Evolutionary conservation across 805 yeast genomes (phyloP).

Genomic region (Starmerella geochares): DNA sequence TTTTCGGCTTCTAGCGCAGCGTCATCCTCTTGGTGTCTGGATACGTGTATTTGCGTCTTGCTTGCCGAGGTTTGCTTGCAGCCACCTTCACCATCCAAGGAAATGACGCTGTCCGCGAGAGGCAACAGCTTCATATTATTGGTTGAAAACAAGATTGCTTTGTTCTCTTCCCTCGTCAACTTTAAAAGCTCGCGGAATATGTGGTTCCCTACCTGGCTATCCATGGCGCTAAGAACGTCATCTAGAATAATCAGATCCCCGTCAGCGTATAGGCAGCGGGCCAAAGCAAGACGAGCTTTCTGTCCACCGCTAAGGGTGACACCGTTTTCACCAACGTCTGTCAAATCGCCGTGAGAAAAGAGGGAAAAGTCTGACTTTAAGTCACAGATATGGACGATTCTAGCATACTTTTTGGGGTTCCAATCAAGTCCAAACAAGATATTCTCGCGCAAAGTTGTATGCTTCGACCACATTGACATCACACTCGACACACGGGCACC

Average conservation of each 20-base stretch:
- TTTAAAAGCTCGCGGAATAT: slow-evolving; percentile 55
- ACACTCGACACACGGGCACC: slow-evolving; percentile 28
- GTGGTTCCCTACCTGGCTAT: slow-evolving; percentile 73
- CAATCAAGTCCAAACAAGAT: slow-evolving; percentile 25
- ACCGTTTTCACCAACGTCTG: slow-evolving; percentile 79
- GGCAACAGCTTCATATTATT: slow-evolving; percentile 66
- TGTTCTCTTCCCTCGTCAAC: slow-evolving; percentile 42
- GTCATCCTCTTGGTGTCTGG: background rate
- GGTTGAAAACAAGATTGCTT: slow-evolving; percentile 68
- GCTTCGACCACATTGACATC: slow-evolving; percentile 12
- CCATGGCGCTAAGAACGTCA: slow-evolving; percentile 82
- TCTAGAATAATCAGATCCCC: slow-evolving; percentile 58
- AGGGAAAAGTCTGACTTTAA: slow-evolving; percentile 14
- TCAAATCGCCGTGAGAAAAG: slow-evolving; percentile 18
- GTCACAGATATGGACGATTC: slow-evolving; percentile 12
- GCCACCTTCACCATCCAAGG: slow-evolving; percentile 50
- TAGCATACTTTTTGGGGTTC: slow-evolving; percentile 8
- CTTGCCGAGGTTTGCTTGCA: slow-evolving; percentile 43
- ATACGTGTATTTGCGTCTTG: background rate
- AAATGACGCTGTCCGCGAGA: slow-evolving; percentile 58
- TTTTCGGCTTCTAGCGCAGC: background rate
- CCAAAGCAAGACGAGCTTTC: slow-evolving; percentile 71
- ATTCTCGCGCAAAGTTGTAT: slow-evolving; percentile 12
- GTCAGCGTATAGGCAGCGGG: slow-evolving; percentile 64
- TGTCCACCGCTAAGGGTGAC: slow-evolving; percentile 83